A percentile compares a stretch with the other conserved stretches of the same genome.
phyloP scores from a whole-genome alignment of 2,329 filamentous ascomycete species.

The Talaromyces albobiverticillius region DNA sequence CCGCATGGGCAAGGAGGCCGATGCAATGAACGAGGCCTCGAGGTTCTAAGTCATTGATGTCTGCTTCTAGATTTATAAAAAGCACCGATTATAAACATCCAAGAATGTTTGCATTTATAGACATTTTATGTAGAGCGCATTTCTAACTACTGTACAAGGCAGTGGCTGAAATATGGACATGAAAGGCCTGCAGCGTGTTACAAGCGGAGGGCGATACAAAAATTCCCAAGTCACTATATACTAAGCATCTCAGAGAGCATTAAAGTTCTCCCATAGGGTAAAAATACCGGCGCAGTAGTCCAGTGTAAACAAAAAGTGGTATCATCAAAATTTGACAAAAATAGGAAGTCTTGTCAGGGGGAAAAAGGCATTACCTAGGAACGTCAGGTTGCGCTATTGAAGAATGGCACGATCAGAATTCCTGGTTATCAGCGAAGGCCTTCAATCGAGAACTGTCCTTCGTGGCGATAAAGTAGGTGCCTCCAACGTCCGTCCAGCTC shows the following conservation, averaged over 20 bases:
- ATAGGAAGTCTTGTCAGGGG: not conserved
- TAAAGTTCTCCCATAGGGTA: not conserved
- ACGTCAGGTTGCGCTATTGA: not conserved
- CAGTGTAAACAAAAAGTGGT: constrained; percentile 18
- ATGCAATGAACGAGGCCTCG: constrained; percentile 71
- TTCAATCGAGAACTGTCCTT: constrained; percentile 62
- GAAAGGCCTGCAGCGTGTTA: not conserved
- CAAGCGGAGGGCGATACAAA: not conserved
- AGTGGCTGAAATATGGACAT: not conserved
- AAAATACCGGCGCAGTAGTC: not conserved
- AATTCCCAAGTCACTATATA: not conserved
- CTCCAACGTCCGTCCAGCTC: constrained; percentile 84
- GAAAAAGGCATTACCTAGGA: not conserved
- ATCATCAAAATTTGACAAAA: constrained; percentile 14
- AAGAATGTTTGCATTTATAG: not conserved
- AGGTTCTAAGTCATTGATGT: constrained; percentile 32
- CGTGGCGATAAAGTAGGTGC: constrained; percentile 83
- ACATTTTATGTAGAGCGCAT: not conserved
- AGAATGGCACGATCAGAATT: not conserved
- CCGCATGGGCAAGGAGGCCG: constrained; percentile 79
- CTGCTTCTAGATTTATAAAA: too few relatives aligned
- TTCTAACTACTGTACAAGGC: constrained; percentile 6
- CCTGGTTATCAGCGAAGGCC: constrained; percentile 41
- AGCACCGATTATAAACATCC: not conserved
- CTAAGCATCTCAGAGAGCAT: not conserved